Evolutionary conservation across 805 yeast genomes (phyloP), one percentile per base, ranked within the genome.

Genomic region (Pichia cephalocereana): DNA sequence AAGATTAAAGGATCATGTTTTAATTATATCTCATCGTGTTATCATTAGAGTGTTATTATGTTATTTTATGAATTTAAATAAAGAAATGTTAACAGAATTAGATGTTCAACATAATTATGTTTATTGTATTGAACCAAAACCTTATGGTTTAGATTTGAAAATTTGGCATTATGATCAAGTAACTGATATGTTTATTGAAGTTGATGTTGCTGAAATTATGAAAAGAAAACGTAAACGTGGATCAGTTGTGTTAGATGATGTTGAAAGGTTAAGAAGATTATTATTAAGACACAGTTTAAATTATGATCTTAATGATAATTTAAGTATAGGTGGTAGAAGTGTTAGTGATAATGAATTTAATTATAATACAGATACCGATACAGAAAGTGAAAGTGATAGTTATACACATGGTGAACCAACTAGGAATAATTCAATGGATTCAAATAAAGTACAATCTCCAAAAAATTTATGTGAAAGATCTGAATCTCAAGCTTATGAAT

Each of bases 121-220:
- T 9, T 66, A 66, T 46, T 66, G 70, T 54, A 55, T 66, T 34
- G 70, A 65, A 53, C 70, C 70, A 37, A 66, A 66, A 50, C 70
- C 70, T 8, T 66, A 66, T 50, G 70, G 70, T 5, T 48, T 66
- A 34, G 69, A 65, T 48, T 56, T 66, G 45, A 67, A 65, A 45
- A 64, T 66, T 17, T 66, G 69, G 68, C 65, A 64, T 39, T 66
- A 60, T 45, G 69, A 64, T 49, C 65, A 65, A 44, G 36, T 52
- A 4, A 59, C 66, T 14, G 67, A 66, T 49, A 65, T 62, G 47
- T 66, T 66, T 46, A 61, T 60, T 45, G 69, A 66, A 52, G 70
- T 66, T 38, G 68, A 66, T 47, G 71, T 69, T 44, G 65, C 63
- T 17, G 68, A 63, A 47, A 53, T 66, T 38, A 61, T 66, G 62